Evolutionary conservation across 2,329 filamentous ascomycete species (phyloP), one percentile per base, ranked within the genome.

Genomic region (Periconia sp.): DNA sequence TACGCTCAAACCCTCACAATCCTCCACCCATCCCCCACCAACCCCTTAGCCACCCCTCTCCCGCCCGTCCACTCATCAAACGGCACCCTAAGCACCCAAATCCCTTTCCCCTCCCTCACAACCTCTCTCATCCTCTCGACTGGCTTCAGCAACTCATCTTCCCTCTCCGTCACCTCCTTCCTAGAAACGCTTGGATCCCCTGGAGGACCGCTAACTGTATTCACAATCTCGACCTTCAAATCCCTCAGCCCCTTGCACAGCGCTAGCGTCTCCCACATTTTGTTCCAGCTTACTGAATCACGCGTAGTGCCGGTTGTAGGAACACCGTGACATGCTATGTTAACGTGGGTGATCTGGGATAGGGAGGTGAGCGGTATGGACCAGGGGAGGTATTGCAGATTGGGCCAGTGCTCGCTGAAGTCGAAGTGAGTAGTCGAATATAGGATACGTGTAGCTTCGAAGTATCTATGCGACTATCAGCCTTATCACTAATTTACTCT

Each of bases 401-500:
- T 24, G 1, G 28, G 13, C 45, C 40, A 44, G 28, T 40, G 41
- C 13, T 48, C 40, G 8, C 40, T 35, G 17, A 48, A 41, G 24
- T 48, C 36, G 31, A 48, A 44, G 16, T 21, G 29, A 11, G 26
- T 40, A 8, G 36, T 36, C 15, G 30, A n/a, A 21, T 46, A 46
- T 10, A 46, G 31, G 11, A 37, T 21, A 4, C 21, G 18, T 13
- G 28, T 30, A 8, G 43, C 12, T 36, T 46, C 43, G 16, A 46
- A 40, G 25, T 46, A 41, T 15, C 43, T 48, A n/a, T 5, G 12
- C 11, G 4, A 12, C 25, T n/a, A n/a, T n/a, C n/a, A n/a, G n/a
- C n/a, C n/a, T n/a, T n/a, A n/a, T n/a, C n/a, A n/a, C n/a, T n/a
- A n/a, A n/a, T n/a, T n/a, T n/a, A n/a, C n/a, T n/a, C n/a, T n/a